phyloP scores from a whole-genome alignment of 371 early-diverging fungal species.

The Capillidium rhysosporum region DNA sequence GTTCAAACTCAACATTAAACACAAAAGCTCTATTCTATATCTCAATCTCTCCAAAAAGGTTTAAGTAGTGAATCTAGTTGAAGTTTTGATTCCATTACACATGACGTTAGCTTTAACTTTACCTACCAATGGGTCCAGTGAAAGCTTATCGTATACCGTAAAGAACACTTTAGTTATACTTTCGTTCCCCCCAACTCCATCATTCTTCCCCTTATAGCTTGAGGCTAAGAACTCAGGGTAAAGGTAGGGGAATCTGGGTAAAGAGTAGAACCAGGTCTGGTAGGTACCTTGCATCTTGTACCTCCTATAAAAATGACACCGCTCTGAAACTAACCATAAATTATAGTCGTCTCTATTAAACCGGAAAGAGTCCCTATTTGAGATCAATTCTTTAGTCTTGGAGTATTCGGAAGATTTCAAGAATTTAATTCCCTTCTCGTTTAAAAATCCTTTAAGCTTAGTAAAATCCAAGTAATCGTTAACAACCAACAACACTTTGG shows the following conservation, averaged over 20 bases:
- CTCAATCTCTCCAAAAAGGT: not conserved
- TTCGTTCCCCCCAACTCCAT: constrained; percentile 14
- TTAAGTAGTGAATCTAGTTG: not conserved
- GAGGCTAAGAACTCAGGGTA: constrained; percentile 46
- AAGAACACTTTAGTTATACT: constrained; percentile 19
- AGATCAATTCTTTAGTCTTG: not conserved
- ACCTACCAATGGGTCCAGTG: constrained; percentile 80
- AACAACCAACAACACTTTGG: constrained; percentile 64
- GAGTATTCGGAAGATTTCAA: constrained; percentile 57
- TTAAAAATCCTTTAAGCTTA: constrained; percentile 65
- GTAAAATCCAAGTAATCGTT: constrained; percentile 96
- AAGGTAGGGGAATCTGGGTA: constrained; percentile 70
- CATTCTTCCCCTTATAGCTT: constrained; percentile 40
- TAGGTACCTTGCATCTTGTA: constrained; percentile 59
- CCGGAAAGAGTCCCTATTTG: constrained; percentile 44
- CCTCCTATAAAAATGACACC: constrained; percentile 85
- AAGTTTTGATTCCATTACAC: not conserved
- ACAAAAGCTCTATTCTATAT: not conserved
- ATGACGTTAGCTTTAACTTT: constrained; percentile 9
- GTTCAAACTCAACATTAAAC: no score
- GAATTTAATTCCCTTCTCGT: constrained; percentile 50
- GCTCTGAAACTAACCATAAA: constrained; percentile 74
- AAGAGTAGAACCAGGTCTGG: constrained; percentile 73
- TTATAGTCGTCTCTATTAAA: constrained; percentile 63
- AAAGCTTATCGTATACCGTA: constrained; percentile 62